Conservation (phyloP, 148 eudicot genomes). For the Euryodendron excelsum region DNA sequence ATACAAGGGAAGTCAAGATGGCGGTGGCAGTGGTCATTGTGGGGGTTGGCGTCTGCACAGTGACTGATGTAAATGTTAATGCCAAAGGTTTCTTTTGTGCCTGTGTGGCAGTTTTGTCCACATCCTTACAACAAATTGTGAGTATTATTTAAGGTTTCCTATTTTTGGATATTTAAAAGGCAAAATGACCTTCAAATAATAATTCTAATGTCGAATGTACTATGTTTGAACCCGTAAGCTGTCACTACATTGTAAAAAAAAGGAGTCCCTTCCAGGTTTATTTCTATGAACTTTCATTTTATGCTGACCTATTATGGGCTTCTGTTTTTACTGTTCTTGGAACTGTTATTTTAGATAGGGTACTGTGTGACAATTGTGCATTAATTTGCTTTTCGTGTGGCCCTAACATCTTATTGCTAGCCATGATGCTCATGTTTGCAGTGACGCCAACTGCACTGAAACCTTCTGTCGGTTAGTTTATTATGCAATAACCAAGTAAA, state of each 20-base stretch:
- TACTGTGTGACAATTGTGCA: background rate
- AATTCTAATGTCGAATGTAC: background rate
- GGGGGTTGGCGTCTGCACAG: constrained; percentile 31
- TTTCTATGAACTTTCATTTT: background rate
- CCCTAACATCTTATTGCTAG: background rate
- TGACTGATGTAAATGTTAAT: constrained; percentile 28
- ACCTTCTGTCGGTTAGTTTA: background rate
- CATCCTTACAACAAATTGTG: constrained; percentile 28
- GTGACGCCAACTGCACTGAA: background rate
- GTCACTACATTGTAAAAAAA: too few species aligned
- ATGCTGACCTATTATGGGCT: background rate
- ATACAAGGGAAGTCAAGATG: constrained; percentile 22
- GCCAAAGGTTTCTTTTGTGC: constrained; percentile 26
- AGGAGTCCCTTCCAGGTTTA: too few species aligned
- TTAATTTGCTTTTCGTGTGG: background rate
- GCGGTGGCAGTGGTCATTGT: constrained; percentile 23
- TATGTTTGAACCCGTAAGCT: too few species aligned
- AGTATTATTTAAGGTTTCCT: background rate
- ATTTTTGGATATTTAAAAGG: background rate
- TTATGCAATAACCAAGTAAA: background rate
- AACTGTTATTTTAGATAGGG: background rate
- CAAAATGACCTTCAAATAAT: background rate
- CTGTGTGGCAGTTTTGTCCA: constrained; percentile 19
- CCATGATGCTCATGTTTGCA: background rate
- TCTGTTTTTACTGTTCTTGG: background rate